Evolutionary conservation across 2,329 filamentous ascomycete species (phyloP).

Genomic region (Beauveria scarabaeidicola): DNA sequence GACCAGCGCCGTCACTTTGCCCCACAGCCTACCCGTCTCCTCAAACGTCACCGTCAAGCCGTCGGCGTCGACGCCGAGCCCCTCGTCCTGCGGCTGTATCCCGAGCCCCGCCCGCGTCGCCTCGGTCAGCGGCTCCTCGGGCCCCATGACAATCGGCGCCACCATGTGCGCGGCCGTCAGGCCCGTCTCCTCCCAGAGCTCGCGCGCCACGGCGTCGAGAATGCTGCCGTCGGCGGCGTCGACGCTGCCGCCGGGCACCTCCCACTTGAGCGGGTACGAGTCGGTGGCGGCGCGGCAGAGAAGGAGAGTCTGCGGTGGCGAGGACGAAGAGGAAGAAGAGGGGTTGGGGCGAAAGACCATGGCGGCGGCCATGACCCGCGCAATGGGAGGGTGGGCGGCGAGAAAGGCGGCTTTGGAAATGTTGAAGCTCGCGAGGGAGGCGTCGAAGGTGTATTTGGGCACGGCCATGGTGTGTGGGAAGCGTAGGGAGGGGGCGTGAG

Average conservation of each 20-base stretch:
- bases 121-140: not conserved
- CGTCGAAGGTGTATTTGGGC: slow-evolving; percentile 11
- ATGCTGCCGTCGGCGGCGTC: slow-evolving; percentile 28
- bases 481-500: too few relatives aligned
- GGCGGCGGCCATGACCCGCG: slow-evolving; percentile 15
- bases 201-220: slow-evolving; percentile 30
- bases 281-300: slow-evolving; percentile 15
- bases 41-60: slow-evolving; percentile 17
- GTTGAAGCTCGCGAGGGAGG: slow-evolving; percentile 11
- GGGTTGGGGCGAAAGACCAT: slow-evolving; percentile 14
- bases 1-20: slow-evolving; percentile 21
- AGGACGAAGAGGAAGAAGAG: not conserved
- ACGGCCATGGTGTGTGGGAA: not conserved
- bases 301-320: not conserved
- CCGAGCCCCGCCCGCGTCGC: slow-evolving; percentile 1
- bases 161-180: slow-evolving; percentile 24
- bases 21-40: slow-evolving; percentile 20
- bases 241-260: slow-evolving; percentile 29
- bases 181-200: slow-evolving; percentile 39
- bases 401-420: slow-evolving; percentile 11
- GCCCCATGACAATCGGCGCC: slow-evolving; percentile 14
- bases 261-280: slow-evolving; percentile 16
- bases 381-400: slow-evolving; percentile 13
- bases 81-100: slow-evolving; percentile 11
- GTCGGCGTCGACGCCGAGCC: slow-evolving; percentile 18